phyloP scores from a whole-genome alignment of 495 filamentous ascomycete genomes.

The Hypoxylon fragiforme region DNA sequence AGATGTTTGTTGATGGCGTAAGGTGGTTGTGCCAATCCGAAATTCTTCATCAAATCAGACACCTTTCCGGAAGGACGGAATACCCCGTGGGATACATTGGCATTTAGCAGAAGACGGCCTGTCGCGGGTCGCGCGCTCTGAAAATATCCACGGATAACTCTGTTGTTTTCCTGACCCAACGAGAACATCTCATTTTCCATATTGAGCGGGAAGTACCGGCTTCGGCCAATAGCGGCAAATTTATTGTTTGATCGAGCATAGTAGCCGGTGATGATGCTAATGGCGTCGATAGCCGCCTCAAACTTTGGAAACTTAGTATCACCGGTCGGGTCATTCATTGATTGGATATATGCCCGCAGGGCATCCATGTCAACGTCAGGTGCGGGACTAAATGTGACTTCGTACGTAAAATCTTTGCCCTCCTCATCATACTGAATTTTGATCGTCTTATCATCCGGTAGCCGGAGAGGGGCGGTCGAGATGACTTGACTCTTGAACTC shows the following conservation, averaged over 20 bases:
- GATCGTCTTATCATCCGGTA: conserved; percentile 39
- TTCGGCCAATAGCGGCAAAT: conserved; percentile 42
- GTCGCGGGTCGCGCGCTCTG: conserved; percentile 69
- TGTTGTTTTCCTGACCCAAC: conserved; percentile 23
- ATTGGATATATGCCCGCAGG: conserved; percentile 56
- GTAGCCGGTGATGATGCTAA: conserved; percentile 54
- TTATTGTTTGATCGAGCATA: conserved; percentile 38
- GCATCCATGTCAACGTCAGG: conserved; percentile 50
- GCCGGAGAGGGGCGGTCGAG: conserved; percentile 40
- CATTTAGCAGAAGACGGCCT: conserved; percentile 64
- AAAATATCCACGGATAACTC: conserved; percentile 66
- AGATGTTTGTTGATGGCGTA: conserved; percentile 47
- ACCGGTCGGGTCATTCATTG: conserved; percentile 43
- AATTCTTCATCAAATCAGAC: conserved; percentile 22
- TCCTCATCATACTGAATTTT: conserved; percentile 52
- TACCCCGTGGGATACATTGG: conserved; percentile 54
- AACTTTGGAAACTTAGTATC: conserved; percentile 46
- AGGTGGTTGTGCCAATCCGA: conserved; percentile 1
- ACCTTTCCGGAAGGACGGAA: conserved; percentile 43
- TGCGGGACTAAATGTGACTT: conserved; percentile 49
- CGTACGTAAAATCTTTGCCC: conserved; percentile 43
- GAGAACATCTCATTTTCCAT: conserved; percentile 26
- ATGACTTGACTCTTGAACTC: conserved; percentile 62
- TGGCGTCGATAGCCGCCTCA: conserved; percentile 47
- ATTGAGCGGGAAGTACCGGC: conserved; percentile 48